Evolutionary conservation across 1,284 basidiomycete genomes (phyloP).

Genomic region (Irpex rosettiformis): DNA sequence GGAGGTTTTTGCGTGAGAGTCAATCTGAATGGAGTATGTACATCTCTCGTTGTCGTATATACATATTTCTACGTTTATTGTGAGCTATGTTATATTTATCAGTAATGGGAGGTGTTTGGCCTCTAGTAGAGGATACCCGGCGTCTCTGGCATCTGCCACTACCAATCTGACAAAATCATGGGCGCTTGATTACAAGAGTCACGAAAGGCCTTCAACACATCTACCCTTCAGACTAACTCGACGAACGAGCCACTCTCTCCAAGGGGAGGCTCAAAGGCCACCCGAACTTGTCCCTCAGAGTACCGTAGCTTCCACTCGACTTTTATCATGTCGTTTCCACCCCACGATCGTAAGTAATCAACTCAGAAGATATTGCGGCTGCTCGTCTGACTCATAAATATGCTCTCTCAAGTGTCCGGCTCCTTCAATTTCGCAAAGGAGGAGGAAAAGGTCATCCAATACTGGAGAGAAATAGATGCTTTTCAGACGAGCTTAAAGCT

Average conservation of each 20-base stretch:
- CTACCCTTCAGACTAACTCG: background rate
- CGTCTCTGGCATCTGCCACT: background rate
- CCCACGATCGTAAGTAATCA: slow-evolving; percentile 65
- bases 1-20: background rate
- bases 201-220: background rate
- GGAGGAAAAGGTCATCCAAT: slow-evolving; percentile 90
- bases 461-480: slow-evolving; percentile 97
- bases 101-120: too few relatives aligned
- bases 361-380: background rate
- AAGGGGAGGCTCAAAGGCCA: slow-evolving; percentile 10
- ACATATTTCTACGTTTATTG: too few relatives aligned
- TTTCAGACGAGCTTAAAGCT: slow-evolving; percentile 94
- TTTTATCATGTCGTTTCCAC: slow-evolving; percentile 58
- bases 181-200: background rate
- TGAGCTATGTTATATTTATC: too few relatives aligned
- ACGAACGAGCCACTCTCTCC: slow-evolving; percentile 9
- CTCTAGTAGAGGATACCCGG: too few relatives aligned
- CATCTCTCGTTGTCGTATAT: too few relatives aligned
- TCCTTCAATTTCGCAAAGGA: slow-evolving; percentile 89
- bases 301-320: background rate
- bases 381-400: slow-evolving; percentile 10
- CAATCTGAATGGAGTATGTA: too few relatives aligned
- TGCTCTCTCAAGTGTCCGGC: slow-evolving; percentile 52
- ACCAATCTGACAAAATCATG: slow-evolving; percentile 2
- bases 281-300: background rate